phyloP scores from a whole-genome alignment of 305 asterid genomes.

The Solanum hybrid region DNA sequence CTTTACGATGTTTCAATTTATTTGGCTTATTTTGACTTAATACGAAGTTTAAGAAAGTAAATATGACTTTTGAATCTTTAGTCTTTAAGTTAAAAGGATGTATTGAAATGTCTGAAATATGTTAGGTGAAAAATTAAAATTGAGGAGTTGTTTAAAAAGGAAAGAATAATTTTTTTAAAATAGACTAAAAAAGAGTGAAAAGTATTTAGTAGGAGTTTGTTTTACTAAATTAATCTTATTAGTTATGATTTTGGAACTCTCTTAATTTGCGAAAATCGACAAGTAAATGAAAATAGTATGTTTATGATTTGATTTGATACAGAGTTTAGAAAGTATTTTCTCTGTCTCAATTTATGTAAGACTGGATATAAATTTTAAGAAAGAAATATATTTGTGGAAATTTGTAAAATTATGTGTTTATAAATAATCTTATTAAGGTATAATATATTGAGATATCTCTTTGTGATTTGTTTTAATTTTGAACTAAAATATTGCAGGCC shows the following conservation, averaged over 20 bases:
- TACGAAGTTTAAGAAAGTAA: background rate
- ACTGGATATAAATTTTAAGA: background rate
- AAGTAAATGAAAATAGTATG: background rate
- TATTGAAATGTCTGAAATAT: too few species aligned
- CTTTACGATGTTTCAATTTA: background rate
- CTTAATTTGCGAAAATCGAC: background rate
- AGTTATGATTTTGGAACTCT: background rate
- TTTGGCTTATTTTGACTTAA: background rate
- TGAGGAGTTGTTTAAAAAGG: background rate
- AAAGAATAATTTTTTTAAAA: too few species aligned
- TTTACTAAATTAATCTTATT: background rate
- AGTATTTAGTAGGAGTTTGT: background rate
- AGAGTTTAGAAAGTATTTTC: background rate
- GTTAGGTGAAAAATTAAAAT: accelerated
- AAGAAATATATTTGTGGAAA: background rate
- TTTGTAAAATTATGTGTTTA: background rate
- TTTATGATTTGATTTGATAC: background rate
- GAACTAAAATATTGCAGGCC: slow-evolving; percentile 51
- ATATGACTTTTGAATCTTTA: background rate
- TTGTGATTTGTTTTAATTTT: background rate
- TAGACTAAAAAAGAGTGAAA: too few species aligned
- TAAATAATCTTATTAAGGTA: background rate
- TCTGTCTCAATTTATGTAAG: too few species aligned
- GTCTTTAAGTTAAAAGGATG: background rate
- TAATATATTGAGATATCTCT: background rate